phyloP scores from a whole-genome alignment of 352 stramenopile genomes.

The Pythium scleroteichum region DNA sequence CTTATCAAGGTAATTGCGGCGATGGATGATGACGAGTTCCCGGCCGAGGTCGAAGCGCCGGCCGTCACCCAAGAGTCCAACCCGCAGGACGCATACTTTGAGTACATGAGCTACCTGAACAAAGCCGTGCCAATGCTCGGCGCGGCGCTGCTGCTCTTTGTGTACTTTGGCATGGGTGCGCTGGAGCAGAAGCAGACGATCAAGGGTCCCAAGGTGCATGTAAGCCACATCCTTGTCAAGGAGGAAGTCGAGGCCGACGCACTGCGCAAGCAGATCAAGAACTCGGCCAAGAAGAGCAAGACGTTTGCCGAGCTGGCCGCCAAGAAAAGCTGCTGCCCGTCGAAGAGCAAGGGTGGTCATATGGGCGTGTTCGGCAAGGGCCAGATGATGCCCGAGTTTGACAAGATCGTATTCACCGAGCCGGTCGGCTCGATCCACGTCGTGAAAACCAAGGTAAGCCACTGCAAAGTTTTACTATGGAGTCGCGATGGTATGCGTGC shows the following conservation, averaged over 20 bases:
- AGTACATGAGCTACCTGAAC: constrained; percentile 31
- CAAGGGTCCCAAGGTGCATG: constrained; percentile 43
- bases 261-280: constrained; percentile 57
- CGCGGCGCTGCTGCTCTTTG: constrained; percentile 11
- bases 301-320: constrained; percentile 50
- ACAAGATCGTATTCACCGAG: constrained; percentile 64
- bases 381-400: constrained; percentile 78
- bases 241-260: constrained; percentile 53
- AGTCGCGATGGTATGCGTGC: background rate
- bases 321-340: constrained; percentile 58
- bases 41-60: background rate
- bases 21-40: constrained; percentile 6
- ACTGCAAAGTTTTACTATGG: background rate
- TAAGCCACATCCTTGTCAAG: constrained; percentile 66
- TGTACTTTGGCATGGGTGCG: constrained; percentile 24
- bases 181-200: constrained; percentile 17
- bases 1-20: background rate
- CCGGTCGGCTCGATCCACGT: constrained; percentile 57
- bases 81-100: constrained; percentile 12
- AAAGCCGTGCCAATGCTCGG: constrained; percentile 25
- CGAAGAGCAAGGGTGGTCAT: constrained; percentile 59
- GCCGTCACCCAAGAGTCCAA: background rate
- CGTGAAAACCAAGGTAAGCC: constrained; percentile 49
- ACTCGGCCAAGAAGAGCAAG: constrained; percentile 51
- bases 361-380: constrained; percentile 68